Conservation (phyloP, 805 yeast genomes). For the Kodamaea nitidulidarum region DNA sequence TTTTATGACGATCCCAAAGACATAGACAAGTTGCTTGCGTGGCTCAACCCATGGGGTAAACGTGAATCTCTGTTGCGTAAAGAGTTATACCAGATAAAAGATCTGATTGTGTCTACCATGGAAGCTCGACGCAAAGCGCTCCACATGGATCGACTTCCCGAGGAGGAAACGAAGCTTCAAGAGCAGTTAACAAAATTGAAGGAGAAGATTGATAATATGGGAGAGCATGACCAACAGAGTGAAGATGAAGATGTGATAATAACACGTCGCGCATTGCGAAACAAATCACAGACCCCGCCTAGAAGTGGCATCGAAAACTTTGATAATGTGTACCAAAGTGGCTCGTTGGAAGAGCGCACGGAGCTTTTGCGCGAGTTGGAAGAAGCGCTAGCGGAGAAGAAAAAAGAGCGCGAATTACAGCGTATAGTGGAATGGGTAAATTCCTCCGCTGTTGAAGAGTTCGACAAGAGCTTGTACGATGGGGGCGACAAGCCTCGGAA, state of each 20-base stretch:
- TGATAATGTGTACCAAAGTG: slow-evolving; percentile 27
- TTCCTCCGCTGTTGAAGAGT: slow-evolving; percentile 48
- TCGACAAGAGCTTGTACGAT: slow-evolving; percentile 53
- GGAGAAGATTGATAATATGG: slow-evolving; percentile 8
- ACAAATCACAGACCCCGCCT: not conserved
- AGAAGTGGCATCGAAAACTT: slow-evolving; percentile 22
- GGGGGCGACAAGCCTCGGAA: slow-evolving; percentile 41
- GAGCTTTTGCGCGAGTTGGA: slow-evolving; percentile 24
- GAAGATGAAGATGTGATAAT: slow-evolving; percentile 13
- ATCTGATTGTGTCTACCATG: slow-evolving; percentile 52
- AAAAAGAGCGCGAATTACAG: slow-evolving; percentile 37
- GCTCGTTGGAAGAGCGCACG: slow-evolving; percentile 24
- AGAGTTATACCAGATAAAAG: slow-evolving; percentile 53
- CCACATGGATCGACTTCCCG: slow-evolving; percentile 38
- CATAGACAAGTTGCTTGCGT: slow-evolving; percentile 49
- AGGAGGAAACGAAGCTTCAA: slow-evolving; percentile 38
- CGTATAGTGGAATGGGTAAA: slow-evolving; percentile 62
- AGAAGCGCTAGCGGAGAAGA: slow-evolving; percentile 28
- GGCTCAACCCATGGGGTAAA: slow-evolving; percentile 73
- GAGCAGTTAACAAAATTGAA: slow-evolving; percentile 25
- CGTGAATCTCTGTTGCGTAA: slow-evolving; percentile 65
- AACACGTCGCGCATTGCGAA: slow-evolving; percentile 5
- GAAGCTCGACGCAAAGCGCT: slow-evolving; percentile 55
- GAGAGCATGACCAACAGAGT: slow-evolving; percentile 14
- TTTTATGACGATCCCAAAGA: slow-evolving; percentile 61